phyloP scores from a whole-genome alignment of 2,329 filamentous ascomycete genomes.

The Fusarium brevicatenulatum region DNA sequence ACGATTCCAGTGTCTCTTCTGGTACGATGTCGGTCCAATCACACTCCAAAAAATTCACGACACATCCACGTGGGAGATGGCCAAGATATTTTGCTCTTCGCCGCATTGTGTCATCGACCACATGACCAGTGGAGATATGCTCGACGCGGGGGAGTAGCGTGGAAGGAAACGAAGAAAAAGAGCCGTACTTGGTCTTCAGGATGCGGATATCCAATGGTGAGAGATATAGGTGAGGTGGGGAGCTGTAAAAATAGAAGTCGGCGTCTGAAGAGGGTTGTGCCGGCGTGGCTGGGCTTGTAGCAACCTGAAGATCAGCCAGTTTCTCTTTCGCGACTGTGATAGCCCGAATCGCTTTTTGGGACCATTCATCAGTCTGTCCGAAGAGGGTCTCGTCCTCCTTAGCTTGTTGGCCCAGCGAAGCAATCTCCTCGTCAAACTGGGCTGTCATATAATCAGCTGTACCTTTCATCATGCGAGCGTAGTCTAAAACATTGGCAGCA shows the following conservation, averaged over 20 bases:
- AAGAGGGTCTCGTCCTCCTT: constrained; percentile 92
- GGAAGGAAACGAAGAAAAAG: constrained; percentile 83
- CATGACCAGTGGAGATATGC: constrained; percentile 87
- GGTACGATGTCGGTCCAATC: constrained; percentile 93
- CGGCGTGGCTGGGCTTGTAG: constrained; percentile 24
- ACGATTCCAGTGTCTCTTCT: constrained; percentile 77
- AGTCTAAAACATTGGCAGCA: constrained; percentile 92
- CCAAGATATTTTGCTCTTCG: constrained; percentile 87
- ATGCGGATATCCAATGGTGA: constrained; percentile 93
- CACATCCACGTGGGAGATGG: constrained; percentile 89
- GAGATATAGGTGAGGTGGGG: constrained; percentile 87
- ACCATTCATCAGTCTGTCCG: constrained; percentile 93
- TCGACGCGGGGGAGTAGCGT: constrained; percentile 89
- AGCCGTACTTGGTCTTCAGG: constrained; percentile 86
- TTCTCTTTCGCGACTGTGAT: constrained; percentile 82
- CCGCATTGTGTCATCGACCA: constrained; percentile 85
- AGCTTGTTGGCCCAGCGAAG: constrained; percentile 78
- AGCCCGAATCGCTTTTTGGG: constrained; percentile 80
- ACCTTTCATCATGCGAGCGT: constrained; percentile 94
- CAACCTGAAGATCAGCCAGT: constrained; percentile 58
- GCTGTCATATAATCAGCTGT: constrained; percentile 86
- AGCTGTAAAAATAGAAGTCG: constrained; percentile 88
- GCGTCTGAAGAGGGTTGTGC: constrained; percentile 51
- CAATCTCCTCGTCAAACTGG: constrained; percentile 83
- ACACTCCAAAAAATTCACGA: constrained; percentile 90